A percentile compares a stretch with the other conserved stretches of the same genome.
Evolutionary conservation across 495 filamentous ascomycete species (phyloP).

Genomic region (Collariella sp.): DNA sequence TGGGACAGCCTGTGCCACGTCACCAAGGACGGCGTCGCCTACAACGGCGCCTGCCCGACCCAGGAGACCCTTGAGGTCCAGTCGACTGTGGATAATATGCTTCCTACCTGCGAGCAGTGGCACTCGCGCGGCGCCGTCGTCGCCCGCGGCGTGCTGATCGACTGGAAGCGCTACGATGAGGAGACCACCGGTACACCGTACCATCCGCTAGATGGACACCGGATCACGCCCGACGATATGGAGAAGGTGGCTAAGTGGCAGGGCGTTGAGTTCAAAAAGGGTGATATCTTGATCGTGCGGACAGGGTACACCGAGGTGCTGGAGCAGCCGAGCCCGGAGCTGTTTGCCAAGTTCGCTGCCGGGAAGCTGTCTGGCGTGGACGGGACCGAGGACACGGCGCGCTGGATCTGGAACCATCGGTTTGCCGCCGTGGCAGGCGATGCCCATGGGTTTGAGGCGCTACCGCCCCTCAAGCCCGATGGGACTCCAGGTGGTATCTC

Average conservation of each 20-base stretch:
- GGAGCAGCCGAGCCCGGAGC: slow-evolving; percentile 34
- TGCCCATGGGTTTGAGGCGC: slow-evolving; percentile 40
- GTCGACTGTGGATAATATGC: slow-evolving; percentile 21
- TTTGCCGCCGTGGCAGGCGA: slow-evolving; percentile 49
- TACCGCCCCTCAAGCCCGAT: slow-evolving; percentile 30
- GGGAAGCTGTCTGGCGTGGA: slow-evolving; percentile 29
- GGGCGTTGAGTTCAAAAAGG: slow-evolving; percentile 46
- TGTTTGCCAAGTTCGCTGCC: slow-evolving; percentile 37
- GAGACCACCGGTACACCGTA: slow-evolving; percentile 39
- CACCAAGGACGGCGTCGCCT: slow-evolving; percentile 33
- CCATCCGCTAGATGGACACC: slow-evolving; percentile 50
- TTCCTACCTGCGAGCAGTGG: slow-evolving; percentile 38
- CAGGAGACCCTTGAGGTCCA: slow-evolving; percentile 20
- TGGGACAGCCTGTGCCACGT: slow-evolving; percentile 70
- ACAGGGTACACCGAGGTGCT: slow-evolving; percentile 57
- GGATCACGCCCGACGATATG: slow-evolving; percentile 52
- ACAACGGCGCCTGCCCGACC: slow-evolving; percentile 43
- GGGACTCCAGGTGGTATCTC: slow-evolving; percentile 15
- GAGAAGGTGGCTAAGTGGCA: slow-evolving; percentile 49
- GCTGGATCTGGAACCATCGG: slow-evolving; percentile 48
- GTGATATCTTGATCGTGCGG: slow-evolving; percentile 60
- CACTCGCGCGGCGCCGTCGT: slow-evolving; percentile 43
- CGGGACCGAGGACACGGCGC: slow-evolving; percentile 49
- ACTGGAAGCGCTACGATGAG: slow-evolving; percentile 39
- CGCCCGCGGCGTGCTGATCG: slow-evolving; percentile 51